phyloP scores from a whole-genome alignment of 805 yeast species.

The Candida alai region DNA sequence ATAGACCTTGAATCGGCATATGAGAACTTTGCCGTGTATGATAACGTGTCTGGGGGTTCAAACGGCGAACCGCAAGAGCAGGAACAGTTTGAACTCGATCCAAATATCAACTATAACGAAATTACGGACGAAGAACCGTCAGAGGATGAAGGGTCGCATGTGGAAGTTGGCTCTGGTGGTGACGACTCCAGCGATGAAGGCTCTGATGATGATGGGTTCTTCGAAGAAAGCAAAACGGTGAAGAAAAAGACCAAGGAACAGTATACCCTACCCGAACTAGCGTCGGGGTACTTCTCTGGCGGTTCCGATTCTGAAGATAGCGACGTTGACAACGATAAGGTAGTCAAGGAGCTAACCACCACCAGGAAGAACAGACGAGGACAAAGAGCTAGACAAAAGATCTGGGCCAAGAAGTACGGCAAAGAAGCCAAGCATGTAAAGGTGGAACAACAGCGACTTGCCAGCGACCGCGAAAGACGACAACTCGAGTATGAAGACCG shows the following conservation, averaged over 20 bases:
- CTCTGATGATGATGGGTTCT: slow-evolving; percentile 33
- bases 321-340: slow-evolving; percentile 40
- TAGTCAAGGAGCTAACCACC: slow-evolving; percentile 50
- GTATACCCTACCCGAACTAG: slow-evolving; percentile 59
- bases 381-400: slow-evolving; percentile 93
- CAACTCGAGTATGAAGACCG: slow-evolving; percentile 71
- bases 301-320: slow-evolving; percentile 66
- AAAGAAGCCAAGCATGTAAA: slow-evolving; percentile 75
- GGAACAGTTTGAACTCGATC: slow-evolving; percentile 28
- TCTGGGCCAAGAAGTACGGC: slow-evolving; percentile 94
- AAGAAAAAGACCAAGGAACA: slow-evolving; percentile 18
- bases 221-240: slow-evolving; percentile 18
- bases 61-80: slow-evolving; percentile 26
- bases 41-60: slow-evolving; percentile 39
- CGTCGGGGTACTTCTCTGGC: slow-evolving; percentile 80
- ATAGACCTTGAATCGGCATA: slow-evolving; percentile 23
- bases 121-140: slow-evolving; percentile 66
- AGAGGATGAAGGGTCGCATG: slow-evolving; percentile 28
- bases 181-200: slow-evolving; percentile 28
- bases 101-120: slow-evolving; percentile 48
- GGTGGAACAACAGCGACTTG: slow-evolving; percentile 53
- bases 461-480: slow-evolving; percentile 54
- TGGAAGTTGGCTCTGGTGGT: no score
- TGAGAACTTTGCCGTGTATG: slow-evolving; percentile 34
- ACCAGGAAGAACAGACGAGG: slow-evolving; percentile 89